phyloP scores from a whole-genome alignment of 805 yeast species.

The Schizosaccharomyces pombe region DNA sequence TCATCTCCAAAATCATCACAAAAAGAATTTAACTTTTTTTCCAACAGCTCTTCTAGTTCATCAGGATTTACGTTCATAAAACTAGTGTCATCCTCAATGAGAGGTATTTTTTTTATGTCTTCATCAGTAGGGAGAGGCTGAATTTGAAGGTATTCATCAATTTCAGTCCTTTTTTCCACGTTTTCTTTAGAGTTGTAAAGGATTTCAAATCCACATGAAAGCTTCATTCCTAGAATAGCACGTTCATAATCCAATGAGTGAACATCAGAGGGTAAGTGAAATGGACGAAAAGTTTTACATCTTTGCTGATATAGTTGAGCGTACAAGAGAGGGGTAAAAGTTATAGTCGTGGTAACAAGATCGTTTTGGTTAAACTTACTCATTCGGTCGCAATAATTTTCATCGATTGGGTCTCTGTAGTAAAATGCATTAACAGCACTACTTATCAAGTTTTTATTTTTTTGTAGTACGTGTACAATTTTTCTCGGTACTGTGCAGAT shows the following conservation, averaged over 20 bases:
- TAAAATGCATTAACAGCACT: constrained; percentile 11
- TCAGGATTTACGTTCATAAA: constrained; percentile 11
- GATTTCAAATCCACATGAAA: constrained; percentile 12
- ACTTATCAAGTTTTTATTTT: constrained; percentile 9
- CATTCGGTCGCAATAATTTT: constrained; percentile 9
- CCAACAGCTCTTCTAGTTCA: constrained; percentile 9
- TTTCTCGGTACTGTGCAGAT: constrained; percentile 10
- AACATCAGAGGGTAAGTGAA: constrained; percentile 2
- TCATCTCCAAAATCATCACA: constrained; percentile 7
- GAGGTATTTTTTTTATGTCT: constrained; percentile 4
- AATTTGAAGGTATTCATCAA: neutral
- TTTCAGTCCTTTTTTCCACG: neutral
- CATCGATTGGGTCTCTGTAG: constrained; percentile 9
- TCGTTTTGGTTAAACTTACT: constrained; percentile 6
- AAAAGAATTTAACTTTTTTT: constrained; percentile 5
- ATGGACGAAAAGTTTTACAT: constrained; percentile 7
- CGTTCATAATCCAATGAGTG: constrained; percentile 6
- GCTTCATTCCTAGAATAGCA: constrained; percentile 11
- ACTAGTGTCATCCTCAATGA: constrained; percentile 9
- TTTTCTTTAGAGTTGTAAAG: constrained; percentile 7
- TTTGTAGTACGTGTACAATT: constrained; percentile 11
- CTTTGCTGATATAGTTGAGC: constrained; percentile 11
- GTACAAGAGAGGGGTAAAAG: constrained; percentile 10
- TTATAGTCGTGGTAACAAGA: constrained; percentile 9
- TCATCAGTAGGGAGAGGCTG: neutral